Evolutionary conservation across 352 stramenopile species (phyloP), one percentile per base, ranked within the genome.

Genomic region (Phytophthora cryptogea): DNA sequence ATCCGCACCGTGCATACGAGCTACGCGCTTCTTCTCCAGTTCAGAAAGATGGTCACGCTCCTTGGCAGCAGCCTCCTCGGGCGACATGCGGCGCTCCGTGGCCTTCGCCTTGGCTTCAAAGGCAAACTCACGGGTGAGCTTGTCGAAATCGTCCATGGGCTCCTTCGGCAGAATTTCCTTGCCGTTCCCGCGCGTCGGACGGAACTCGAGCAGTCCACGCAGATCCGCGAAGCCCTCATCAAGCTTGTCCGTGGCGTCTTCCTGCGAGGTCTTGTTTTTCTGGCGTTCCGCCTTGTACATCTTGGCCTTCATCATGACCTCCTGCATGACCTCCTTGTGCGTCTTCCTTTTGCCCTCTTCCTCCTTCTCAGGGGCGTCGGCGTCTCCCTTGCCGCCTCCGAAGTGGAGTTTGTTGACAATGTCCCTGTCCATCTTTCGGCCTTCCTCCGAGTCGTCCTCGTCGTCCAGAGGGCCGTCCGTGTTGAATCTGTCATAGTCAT

Each of bases 1-100:
- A 4, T 89, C 80, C 44, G 97, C 91, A n/a, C 94, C 94, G 55
- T 96, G 91, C 96, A 99, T 99, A 43, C 95, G 81, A 4, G 90
- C 91, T 17, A 98, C 59, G n/a, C 96, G 87, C 63, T 95, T 89
- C 42, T 90, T 92, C 73, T 99, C 96, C 14, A 98, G 63, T 60
- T 97, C 80, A 7, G 94, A 80, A 20, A 99, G 72, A 39, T 84
- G 76, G 40, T 98, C 92, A 16, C 90, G 78, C 69, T 98, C 92
- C 62, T 95, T 92, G 62, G 95, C 89, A 50, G 94, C 96, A 27
- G 91, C 83, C 63, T 99, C 96, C 69, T 99, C 96, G 0, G 89
- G 83, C 28, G 93, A 98, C 83, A 98, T 95, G 0, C 90, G 96
- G 17, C 96, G 85, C 70, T 99, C 95, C 14, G 88, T 97, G 4